Percentiles rank a stretch among this genome's conserved stretches.
phyloP scores from a whole-genome alignment of 2,329 filamentous ascomycete genomes.

The Aspergillus uvarum region DNA sequence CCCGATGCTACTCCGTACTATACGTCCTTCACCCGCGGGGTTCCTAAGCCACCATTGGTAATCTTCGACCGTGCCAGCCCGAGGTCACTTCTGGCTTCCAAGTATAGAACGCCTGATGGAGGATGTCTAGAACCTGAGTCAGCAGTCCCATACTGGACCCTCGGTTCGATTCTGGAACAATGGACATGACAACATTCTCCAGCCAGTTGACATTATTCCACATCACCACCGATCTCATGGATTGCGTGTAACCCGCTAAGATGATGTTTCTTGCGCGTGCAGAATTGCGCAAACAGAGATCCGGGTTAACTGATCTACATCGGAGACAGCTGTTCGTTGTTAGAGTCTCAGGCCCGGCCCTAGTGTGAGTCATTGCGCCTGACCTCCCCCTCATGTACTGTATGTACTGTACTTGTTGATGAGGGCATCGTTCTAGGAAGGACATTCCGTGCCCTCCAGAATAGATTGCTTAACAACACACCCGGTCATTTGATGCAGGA shows the following conservation, averaged over 20 bases:
- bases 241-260: constrained; percentile 6
- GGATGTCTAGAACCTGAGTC: constrained; percentile 15
- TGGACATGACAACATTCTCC: constrained; percentile 10
- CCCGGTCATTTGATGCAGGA: constrained; percentile 1
- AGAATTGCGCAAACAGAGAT: not conserved
- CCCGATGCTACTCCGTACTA: not conserved
- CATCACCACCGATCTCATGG: not conserved
- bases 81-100: constrained; percentile 3
- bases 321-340: not conserved
- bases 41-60: not conserved
- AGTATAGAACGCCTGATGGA: constrained; percentile 8
- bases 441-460: not conserved
- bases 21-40: not conserved
- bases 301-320: not conserved
- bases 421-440: not conserved
- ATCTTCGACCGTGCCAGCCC: not conserved
- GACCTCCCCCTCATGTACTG: not conserved
- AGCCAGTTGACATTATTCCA: constrained; percentile 6
- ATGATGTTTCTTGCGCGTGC: not conserved
- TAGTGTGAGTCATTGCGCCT: constrained; percentile 11
- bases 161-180: constrained; percentile 6
- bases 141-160: not conserved
- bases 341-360: not conserved
- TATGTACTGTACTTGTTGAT: not conserved
- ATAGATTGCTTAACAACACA: not conserved